Percentiles rank a stretch among this genome's conserved stretches.
phyloP scores from a whole-genome alignment of 768 basidiomycete species.

The Boletus insuetus region DNA sequence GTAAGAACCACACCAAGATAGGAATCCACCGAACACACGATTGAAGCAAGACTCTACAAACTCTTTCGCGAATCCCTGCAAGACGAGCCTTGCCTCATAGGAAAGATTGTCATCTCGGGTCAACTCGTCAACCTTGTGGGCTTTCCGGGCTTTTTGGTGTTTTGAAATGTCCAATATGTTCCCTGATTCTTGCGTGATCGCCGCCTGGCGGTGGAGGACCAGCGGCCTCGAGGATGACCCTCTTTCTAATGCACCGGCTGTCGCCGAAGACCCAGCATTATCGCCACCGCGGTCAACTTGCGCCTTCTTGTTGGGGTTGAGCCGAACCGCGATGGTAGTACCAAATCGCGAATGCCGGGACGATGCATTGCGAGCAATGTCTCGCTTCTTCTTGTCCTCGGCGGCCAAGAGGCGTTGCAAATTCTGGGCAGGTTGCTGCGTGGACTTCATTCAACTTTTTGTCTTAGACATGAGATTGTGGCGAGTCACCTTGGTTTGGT shows the following conservation, averaged over 20 bases:
- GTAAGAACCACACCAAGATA: conserved; percentile 17
- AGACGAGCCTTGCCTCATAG: conserved; percentile 55
- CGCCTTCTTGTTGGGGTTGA: conserved; percentile 55
- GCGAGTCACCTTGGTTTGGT: conserved; percentile 59
- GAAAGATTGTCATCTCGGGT: conserved; percentile 65
- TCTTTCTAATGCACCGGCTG: conserved; percentile 20
- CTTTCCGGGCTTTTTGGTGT: conserved; percentile 57
- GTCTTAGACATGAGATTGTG: conserved; percentile 3
- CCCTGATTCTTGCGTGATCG: conserved; percentile 65
- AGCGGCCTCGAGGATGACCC: conserved; percentile 47
- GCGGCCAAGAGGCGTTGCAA: conserved; percentile 73
- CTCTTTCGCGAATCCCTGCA: conserved; percentile 67
- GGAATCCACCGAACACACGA: conserved; percentile 48
- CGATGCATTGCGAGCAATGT: conserved; percentile 51
- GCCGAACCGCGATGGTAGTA: conserved; percentile 82
- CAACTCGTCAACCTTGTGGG: conserved; percentile 63
- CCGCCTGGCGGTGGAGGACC: conserved; percentile 84
- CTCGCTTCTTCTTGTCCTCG: conserved; percentile 66
- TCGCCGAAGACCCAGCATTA: conserved; percentile 21
- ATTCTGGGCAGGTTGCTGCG: conserved; percentile 63
- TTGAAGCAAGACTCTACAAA: conserved; percentile 89
- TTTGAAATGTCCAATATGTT: conserved; percentile 71
- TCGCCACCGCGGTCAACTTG: conserved; percentile 19
- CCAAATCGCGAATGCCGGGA: conserved; percentile 96
- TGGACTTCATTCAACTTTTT: conserved; percentile 11